phyloP scores from a whole-genome alignment of 176 grass and related monocot genomes.

The Juncus effusus region DNA sequence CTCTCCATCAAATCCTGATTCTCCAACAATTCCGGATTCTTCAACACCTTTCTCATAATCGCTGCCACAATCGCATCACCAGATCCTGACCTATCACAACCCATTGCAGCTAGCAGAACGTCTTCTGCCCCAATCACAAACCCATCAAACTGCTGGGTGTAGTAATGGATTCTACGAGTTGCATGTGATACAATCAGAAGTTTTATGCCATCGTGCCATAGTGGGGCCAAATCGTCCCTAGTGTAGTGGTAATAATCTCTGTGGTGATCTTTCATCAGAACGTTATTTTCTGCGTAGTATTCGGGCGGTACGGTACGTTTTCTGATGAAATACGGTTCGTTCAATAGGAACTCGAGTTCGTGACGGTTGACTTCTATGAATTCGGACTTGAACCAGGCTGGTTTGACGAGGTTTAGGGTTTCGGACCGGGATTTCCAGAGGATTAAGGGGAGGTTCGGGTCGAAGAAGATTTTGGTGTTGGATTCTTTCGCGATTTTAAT shows the following conservation, averaged over 20 bases:
- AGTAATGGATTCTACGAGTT: conserved; percentile 83
- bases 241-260: conserved; percentile 59
- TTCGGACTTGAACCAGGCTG: conserved; percentile 66
- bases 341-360: conserved; percentile 88
- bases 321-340: conserved; percentile 68
- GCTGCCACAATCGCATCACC: conserved; percentile 83
- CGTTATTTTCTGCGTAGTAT: conserved; percentile 65
- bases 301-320: conserved; percentile 70
- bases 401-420: conserved; percentile 55
- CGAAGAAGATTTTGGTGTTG: conserved; percentile 65
- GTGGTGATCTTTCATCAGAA: conserved; percentile 49
- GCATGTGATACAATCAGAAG: conserved; percentile 67
- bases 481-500: conserved; percentile 72
- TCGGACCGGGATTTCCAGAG: conserved; percentile 75
- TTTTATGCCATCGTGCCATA: conserved; percentile 80
- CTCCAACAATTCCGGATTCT: conserved; percentile 52
- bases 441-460: conserved; percentile 80
- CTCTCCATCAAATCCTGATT: conserved; percentile 69
- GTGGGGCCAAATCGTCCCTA: conserved; percentile 62
- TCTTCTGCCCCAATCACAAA: conserved; percentile 69
- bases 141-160: conserved; percentile 71
- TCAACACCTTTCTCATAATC: conserved; percentile 57
- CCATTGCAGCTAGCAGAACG: conserved; percentile 64
- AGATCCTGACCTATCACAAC: conserved; percentile 83
- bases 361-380: conserved; percentile 80